A percentile compares a stretch with the other conserved stretches of the same genome.
Conservation (phyloP, 2,329 filamentous ascomycete species). For the Thermothelomyces thermophilus region DNA sequence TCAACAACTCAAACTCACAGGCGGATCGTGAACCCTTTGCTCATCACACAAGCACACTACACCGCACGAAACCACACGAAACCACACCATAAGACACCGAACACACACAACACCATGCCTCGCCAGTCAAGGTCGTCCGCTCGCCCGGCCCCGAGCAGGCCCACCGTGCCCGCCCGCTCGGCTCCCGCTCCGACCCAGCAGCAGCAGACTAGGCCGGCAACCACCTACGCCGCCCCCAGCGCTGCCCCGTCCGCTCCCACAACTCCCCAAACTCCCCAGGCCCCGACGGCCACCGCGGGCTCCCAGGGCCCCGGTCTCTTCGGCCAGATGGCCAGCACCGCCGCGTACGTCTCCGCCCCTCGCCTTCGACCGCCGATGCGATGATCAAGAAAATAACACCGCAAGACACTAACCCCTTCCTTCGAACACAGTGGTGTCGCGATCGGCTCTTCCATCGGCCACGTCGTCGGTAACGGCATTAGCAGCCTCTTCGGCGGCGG, state of each 20-base stretch:
- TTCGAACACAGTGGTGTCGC: constrained; percentile 72
- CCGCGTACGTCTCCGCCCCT: constrained; percentile 60
- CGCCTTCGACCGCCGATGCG: too few relatives aligned
- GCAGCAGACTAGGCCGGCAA: constrained; percentile 63
- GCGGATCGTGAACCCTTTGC: constrained; percentile 10
- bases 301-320: constrained; percentile 77
- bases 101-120: constrained; percentile 53
- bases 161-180: constrained; percentile 54
- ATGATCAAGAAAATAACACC: neutral
- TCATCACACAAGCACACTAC: neutral
- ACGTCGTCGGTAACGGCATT: constrained; percentile 90
- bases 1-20: constrained; percentile 1
- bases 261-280: constrained; percentile 35
- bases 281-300: constrained; percentile 32
- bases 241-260: constrained; percentile 38
- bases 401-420: constrained; percentile 12
- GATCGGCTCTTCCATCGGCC: constrained; percentile 89
- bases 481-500: constrained; percentile 80
- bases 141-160: constrained; percentile 59
- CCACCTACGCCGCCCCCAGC: constrained; percentile 52
- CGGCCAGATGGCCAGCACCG: constrained; percentile 94
- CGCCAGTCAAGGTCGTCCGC: constrained; percentile 59
- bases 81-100: constrained; percentile 1
- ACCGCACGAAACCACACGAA: constrained; percentile 3
- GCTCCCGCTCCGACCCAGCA: constrained; percentile 39